Percentiles rank a stretch among this genome's conserved stretches.
Evolutionary conservation across 441 rosid species (phyloP).

Genomic region (Arabidopsis lyrata): DNA sequence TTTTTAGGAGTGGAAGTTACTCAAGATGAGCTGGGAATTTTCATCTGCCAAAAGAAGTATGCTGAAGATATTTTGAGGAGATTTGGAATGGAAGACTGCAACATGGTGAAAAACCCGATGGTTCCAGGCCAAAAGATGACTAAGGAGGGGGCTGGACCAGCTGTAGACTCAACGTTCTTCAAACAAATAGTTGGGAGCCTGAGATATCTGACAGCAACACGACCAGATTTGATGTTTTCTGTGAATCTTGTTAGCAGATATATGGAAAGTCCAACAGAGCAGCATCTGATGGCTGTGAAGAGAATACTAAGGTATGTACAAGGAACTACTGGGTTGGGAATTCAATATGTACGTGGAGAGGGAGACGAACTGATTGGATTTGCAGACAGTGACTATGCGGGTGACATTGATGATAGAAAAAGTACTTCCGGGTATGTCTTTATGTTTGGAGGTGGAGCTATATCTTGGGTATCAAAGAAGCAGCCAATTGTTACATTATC

Average conservation of each 20-base stretch:
- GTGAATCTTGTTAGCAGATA: background rate
- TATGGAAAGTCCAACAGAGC: background rate
- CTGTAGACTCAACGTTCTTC: background rate
- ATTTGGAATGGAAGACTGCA: background rate
- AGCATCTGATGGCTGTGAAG: no score
- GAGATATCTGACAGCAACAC: background rate
- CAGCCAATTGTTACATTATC: no score
- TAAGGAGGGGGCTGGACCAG: no score
- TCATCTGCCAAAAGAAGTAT: background rate
- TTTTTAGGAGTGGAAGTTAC: background rate
- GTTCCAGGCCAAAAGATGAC: no score
- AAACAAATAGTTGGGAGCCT: background rate
- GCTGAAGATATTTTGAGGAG: background rate
- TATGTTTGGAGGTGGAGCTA: no score
- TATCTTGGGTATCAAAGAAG: no score
- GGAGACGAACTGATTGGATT: no score
- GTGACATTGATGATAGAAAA: no score
- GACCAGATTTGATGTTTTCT: background rate
- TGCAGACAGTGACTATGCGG: no score
- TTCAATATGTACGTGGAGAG: no score
- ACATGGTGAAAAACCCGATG: no score
- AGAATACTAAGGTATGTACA: background rate
- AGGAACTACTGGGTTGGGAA: background rate
- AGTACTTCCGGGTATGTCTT: no score
- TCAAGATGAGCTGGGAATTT: background rate